These are phyloP conservation scores for Rhizopogon rudus DNA, from an alignment of 768 basidiomycete genomes.

Conservation along the genomic window DNA sequence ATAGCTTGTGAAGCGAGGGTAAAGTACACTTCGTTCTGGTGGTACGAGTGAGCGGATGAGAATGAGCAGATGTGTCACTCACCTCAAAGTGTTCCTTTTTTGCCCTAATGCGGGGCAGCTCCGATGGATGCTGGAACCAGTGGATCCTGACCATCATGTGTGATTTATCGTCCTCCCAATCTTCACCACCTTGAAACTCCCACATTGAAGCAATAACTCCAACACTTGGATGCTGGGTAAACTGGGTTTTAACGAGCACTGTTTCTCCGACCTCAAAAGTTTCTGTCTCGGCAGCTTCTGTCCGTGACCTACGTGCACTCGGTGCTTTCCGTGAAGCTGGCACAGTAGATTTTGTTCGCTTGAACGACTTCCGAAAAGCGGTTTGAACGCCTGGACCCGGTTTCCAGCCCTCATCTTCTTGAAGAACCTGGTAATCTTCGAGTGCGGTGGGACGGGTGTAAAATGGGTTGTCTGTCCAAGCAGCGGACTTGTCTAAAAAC, in stretches of 20 bases:
- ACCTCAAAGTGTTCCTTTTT: conserved; percentile 60
- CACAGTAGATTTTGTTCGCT: conserved; percentile 10
- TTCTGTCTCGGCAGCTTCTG: conserved; percentile 13
- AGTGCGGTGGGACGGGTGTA: conserved; percentile 14
- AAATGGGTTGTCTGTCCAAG: conserved; percentile 22
- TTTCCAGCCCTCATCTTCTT: conserved; percentile 23
- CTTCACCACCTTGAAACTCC: conserved; percentile 36
- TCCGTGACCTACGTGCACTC: conserved; percentile 2
- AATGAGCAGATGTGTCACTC: conserved; percentile 11
- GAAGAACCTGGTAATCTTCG: conserved; percentile 23
- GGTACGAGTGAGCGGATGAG: background rate
- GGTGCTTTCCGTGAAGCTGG: conserved; percentile 15
- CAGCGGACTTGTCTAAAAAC: conserved; percentile 20
- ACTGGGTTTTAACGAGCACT: conserved; percentile 48
- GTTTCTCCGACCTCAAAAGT: conserved; percentile 61
- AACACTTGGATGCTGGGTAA: conserved; percentile 49
- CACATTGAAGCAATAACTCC: conserved; percentile 71
- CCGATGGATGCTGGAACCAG: conserved; percentile 69
- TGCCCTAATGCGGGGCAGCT: conserved; percentile 56
- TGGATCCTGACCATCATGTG: conserved; percentile 60
- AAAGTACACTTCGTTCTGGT: conserved; percentile 75
- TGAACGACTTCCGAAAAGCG: conserved; percentile 25
- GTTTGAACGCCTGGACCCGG: conserved; percentile 15
- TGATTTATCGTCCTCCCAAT: conserved; percentile 24
- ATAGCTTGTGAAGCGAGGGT: conserved; percentile 44